phyloP scores from a whole-genome alignment of 2,329 filamentous ascomycete genomes.

The Xylariaceae sp. region DNA sequence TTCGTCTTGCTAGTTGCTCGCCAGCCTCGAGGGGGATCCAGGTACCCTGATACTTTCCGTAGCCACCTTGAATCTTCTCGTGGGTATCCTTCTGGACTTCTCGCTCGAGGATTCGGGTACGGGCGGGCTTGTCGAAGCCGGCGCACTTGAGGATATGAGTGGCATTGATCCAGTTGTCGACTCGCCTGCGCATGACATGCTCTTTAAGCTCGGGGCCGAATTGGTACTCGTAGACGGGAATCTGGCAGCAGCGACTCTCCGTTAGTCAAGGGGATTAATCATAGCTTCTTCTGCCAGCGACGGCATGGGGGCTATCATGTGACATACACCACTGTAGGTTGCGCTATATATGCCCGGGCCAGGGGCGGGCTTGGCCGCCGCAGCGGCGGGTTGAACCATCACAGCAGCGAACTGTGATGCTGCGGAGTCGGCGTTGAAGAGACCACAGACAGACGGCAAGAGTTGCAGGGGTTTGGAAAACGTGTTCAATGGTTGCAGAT shows the following conservation, averaged over 20 bases:
- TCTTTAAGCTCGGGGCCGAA: conserved; percentile 73
- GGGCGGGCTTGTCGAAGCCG: conserved; percentile 92
- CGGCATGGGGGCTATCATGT: background rate
- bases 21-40: conserved; percentile 91
- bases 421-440: too few relatives aligned
- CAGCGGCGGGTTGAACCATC: conserved; percentile 16
- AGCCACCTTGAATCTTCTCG: conserved; percentile 97
- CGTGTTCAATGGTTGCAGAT: too few relatives aligned
- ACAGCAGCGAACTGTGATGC: too few relatives aligned
- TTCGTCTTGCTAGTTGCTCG: conserved; percentile 77
- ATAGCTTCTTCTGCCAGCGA: too few relatives aligned
- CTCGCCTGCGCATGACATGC: conserved; percentile 93
- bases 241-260: conserved; percentile 48
- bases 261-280: too few relatives aligned
- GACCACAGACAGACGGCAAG: too few relatives aligned
- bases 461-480: too few relatives aligned
- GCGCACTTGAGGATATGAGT: conserved; percentile 97
- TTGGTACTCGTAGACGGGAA: conserved; percentile 92
- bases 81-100: conserved; percentile 96
- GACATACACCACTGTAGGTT: conserved; percentile 66
- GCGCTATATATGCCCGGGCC: conserved; percentile 61
- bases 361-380: conserved; percentile 35
- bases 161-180: conserved; percentile 99
- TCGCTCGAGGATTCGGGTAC: conserved; percentile 90
- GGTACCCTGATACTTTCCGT: conserved; percentile 98